Base-by-base conservation (phyloP, 139 green algal species). In the Marvania coccoides region DNA sequence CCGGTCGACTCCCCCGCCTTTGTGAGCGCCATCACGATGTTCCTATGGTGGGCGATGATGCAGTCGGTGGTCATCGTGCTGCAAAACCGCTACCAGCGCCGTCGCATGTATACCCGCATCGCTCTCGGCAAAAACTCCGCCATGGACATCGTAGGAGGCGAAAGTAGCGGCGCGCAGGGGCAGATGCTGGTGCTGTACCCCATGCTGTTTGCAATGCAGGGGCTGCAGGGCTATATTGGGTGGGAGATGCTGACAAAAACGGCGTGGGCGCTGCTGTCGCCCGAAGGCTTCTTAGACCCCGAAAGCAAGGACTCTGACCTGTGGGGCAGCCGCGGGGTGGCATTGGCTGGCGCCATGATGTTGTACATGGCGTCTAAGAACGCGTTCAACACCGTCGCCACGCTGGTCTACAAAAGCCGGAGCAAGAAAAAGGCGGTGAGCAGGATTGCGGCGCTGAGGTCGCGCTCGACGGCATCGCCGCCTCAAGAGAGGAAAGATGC, bases 81-180 rank as follows among this genome's bases (percentile, higher is more conserved):
- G 54, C 82, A 88, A 56, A 88, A 88, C 71, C 67, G 81, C 64
- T 97, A 96, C 74, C 91, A 97, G 78, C 72, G 84, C 35, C 74
- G 82, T 35, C 81, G 89, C 38, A 92, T 96, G 89, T 98, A 98
- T 80, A 95, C 88, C 2, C 85, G 90, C 47, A 95, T 98, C 46
- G 92, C 92, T 6, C 77, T 98, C 34, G 92, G 92, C 61, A 94
- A 93, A 68, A 85, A 84, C 58, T 81, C 47, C 23, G 78, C 84
- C 19, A 96, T 96, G 88, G 91, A 96, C 68, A 89, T 98, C 33
- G 88, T 95, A 34, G 74, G 64, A 1, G 88, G 87, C 2, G 92
- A 98, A 71, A 86, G 59, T 59, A 83, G 64, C 36, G 88, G 82
- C 15, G 71, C 66, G 34, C 63, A 70, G 24, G 90, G 89, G 1